A percentile compares a stretch with the other conserved stretches of the same genome.
Conservation (phyloP, 2,329 filamentous ascomycete genomes). For the Cladosporium sp. region DNA sequence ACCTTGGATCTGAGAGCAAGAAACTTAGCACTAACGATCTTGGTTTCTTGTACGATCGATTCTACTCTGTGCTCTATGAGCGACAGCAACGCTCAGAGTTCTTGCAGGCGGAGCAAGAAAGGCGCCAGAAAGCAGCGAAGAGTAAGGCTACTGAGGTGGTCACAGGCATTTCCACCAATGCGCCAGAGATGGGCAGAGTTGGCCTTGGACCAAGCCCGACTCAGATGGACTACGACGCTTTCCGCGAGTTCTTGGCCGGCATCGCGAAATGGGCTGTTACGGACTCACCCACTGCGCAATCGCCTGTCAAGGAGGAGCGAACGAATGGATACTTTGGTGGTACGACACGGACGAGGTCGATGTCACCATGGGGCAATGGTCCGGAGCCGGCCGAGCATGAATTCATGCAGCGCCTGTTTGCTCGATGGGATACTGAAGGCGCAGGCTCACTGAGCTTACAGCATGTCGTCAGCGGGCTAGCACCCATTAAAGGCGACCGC, state of each 20-base stretch:
- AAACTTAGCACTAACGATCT: conserved; percentile 82
- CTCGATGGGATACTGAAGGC: conserved; percentile 81
- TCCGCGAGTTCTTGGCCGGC: conserved; percentile 84
- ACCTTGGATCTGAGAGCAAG: conserved; percentile 94
- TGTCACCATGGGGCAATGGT: conserved; percentile 59
- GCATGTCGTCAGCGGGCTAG: conserved; percentile 87
- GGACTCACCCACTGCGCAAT: conserved; percentile 66
- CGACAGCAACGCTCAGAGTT: conserved; percentile 79
- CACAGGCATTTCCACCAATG: conserved; percentile 48
- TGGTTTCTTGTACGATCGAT: conserved; percentile 87
- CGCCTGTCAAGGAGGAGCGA: conserved; percentile 54
- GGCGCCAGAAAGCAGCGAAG: conserved; percentile 63
- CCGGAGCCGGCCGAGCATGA: conserved; percentile 87
- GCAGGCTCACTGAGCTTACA: conserved; percentile 80
- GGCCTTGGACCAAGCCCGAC: conserved; percentile 86
- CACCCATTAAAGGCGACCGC: conserved; percentile 85
- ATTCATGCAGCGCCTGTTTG: conserved; percentile 85
- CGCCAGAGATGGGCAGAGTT: conserved; percentile 80
- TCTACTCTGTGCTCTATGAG: conserved; percentile 90
- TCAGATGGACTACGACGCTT: conserved; percentile 96
- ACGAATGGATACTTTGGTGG: conserved; percentile 61
- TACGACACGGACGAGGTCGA: conserved; percentile 40
- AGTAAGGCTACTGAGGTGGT: conserved; percentile 55
- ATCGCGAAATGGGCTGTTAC: conserved; percentile 92
- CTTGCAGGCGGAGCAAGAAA: conserved; percentile 69